phyloP scores from a whole-genome alignment of 2,329 filamentous ascomycete species.

The Fusarium guadeloupense region DNA sequence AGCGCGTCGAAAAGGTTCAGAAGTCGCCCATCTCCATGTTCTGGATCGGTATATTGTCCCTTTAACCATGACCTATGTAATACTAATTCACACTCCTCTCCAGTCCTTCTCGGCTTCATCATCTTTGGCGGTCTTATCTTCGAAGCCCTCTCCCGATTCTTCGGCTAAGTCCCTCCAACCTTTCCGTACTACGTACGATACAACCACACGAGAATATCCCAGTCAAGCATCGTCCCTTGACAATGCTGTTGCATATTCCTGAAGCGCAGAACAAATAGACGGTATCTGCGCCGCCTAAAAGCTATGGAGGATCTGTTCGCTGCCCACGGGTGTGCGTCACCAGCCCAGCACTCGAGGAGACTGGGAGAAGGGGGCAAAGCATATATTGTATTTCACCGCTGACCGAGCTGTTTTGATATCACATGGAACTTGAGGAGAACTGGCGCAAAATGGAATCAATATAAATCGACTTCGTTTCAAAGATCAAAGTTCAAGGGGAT shows the following conservation, averaged over 20 bases:
- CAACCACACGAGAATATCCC: conserved; percentile 13
- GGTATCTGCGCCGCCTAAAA: conserved; percentile 4
- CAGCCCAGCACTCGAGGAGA: conserved; percentile 5
- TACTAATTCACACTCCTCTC: conserved; percentile 6
- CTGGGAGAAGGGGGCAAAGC: conserved; percentile 8
- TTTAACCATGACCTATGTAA: too few relatives aligned
- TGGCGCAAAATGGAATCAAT: conserved; percentile 44
- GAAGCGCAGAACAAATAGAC: conserved; percentile 4
- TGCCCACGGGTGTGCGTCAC: conserved; percentile 1
- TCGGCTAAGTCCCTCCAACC: conserved; percentile 44
- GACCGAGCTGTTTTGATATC: conserved; percentile 34
- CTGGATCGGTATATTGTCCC: conserved; percentile 71
- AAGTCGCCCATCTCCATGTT: conserved; percentile 72
- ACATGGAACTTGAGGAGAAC: conserved; percentile 39
- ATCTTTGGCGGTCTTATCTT: conserved; percentile 69
- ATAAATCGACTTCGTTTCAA: conserved; percentile 30
- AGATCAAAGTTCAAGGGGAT: conserved; percentile 30
- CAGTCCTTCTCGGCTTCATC: conserved; percentile 67
- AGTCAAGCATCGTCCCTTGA: conserved; percentile 2
- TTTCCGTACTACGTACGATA: conserved; percentile 6
- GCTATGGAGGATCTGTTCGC: conserved; percentile 1
- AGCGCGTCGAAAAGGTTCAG: conserved; percentile 61
- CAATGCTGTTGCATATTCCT: conserved; percentile 1
- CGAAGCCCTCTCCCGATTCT: conserved; percentile 65
- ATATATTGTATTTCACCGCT: conserved; percentile 32